Conservation (phyloP, 495 filamentous ascomycete genomes). For the Chaetomium tenue region DNA sequence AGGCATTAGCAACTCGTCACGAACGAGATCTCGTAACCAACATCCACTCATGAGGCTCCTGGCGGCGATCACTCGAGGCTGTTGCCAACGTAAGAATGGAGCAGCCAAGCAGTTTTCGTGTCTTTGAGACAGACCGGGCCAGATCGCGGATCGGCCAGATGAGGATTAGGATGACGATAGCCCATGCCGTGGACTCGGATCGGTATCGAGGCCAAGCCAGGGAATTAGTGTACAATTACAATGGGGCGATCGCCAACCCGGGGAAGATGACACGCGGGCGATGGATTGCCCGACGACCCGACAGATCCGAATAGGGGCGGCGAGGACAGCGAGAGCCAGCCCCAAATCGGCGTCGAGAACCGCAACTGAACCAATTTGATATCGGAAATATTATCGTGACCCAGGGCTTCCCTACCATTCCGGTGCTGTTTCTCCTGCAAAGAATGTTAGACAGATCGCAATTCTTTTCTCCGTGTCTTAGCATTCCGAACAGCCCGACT, state of each 20-base stretch:
- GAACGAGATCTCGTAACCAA: not conserved
- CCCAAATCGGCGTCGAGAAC: not conserved
- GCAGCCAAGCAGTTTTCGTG: constrained; percentile 7
- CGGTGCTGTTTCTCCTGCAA: constrained; percentile 12
- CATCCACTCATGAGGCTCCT: not conserved
- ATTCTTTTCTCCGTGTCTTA: constrained; percentile 3
- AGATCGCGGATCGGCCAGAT: not conserved
- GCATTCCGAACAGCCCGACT: constrained; percentile 9
- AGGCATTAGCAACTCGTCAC: not conserved
- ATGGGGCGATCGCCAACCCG: not conserved
- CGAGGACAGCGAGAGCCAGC: not conserved
- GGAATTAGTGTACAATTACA: too few species aligned
- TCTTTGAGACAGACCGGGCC: constrained; percentile 1
- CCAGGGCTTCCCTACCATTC: not conserved
- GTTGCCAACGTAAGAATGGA: not conserved
- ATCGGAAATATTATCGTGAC: not conserved
- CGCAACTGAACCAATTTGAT: not conserved
- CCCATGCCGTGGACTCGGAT: constrained; percentile 2
- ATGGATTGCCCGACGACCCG: not conserved
- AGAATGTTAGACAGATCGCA: constrained; percentile 13
- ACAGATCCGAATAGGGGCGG: not conserved
- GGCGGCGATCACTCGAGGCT: constrained; percentile 7
- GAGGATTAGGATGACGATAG: constrained; percentile 4
- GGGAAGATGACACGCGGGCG: not conserved
- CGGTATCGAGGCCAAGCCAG: not conserved